phyloP scores from a whole-genome alignment of 192 early-diverging fungal genomes.

The Dissophora globulifera region DNA sequence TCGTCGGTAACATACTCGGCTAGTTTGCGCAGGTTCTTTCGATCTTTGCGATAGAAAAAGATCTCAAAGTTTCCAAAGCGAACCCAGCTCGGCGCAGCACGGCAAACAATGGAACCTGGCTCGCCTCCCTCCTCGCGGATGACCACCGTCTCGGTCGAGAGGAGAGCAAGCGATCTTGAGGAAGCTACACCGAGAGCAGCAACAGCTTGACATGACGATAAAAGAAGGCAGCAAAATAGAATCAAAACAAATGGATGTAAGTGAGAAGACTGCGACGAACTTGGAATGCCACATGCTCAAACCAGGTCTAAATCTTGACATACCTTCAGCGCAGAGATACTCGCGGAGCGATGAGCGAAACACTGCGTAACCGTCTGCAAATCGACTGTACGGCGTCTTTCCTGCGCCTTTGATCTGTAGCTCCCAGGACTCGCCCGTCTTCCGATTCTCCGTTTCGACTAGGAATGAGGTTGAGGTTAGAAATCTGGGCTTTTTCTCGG shows the following conservation, averaged over 20 bases:
- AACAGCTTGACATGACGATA: slow-evolving; percentile 54
- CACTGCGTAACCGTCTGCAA: slow-evolving; percentile 89
- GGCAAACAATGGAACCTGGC: slow-evolving; percentile 78
- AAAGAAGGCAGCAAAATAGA: neutral
- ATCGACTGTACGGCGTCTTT: slow-evolving; percentile 86
- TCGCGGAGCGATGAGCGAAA: slow-evolving; percentile 90
- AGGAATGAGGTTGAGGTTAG: neutral
- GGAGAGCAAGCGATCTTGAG: slow-evolving; percentile 77
- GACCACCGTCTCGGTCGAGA: slow-evolving; percentile 70
- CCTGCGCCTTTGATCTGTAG: slow-evolving; percentile 90
- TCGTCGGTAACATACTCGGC: slow-evolving; percentile 78
- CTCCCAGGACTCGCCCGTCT: slow-evolving; percentile 68
- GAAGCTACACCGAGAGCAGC: slow-evolving; percentile 79
- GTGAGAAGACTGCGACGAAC: too few species aligned
- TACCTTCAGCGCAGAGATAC: slow-evolving; percentile 79
- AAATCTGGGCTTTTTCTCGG: too few species aligned
- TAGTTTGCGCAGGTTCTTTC: slow-evolving; percentile 59
- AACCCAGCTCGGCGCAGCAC: slow-evolving; percentile 83
- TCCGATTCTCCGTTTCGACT: slow-evolving; percentile 55
- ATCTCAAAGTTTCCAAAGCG: slow-evolving; percentile 92
- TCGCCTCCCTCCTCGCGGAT: slow-evolving; percentile 75
- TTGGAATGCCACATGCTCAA: too few species aligned
- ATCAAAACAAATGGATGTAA: neutral
- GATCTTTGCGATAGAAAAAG: slow-evolving; percentile 74
- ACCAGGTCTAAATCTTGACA: neutral